These are phyloP conservation scores for Soucietia sequanensis DNA, from an alignment of 805 yeast species.

Conservation along the genomic window DNA sequence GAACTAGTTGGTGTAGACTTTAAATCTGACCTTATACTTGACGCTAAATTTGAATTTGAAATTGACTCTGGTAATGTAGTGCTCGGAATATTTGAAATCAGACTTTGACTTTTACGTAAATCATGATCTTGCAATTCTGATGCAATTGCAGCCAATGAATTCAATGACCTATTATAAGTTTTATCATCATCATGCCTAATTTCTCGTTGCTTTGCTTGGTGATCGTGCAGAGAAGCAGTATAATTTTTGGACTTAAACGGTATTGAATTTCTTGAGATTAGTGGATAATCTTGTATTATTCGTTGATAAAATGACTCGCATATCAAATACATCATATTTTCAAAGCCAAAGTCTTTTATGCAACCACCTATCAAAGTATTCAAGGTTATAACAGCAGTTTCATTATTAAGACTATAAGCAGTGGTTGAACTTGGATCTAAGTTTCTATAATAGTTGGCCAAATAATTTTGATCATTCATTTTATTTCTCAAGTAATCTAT, in stretches of 20 bases:
- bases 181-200: no score
- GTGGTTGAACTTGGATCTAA: slow-evolving; percentile 40
- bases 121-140: slow-evolving; percentile 14
- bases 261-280: slow-evolving; percentile 44
- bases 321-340: slow-evolving; percentile 59
- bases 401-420: slow-evolving; percentile 41
- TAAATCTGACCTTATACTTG: no score
- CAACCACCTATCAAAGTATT: slow-evolving; percentile 66
- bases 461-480: slow-evolving; percentile 38
- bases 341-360: slow-evolving; percentile 79
- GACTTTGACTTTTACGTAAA: no score
- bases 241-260: slow-evolving; percentile 18
- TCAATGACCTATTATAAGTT: slow-evolving; percentile 5
- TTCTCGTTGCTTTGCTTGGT: no score
- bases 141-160: slow-evolving; percentile 37
- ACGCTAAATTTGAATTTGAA: no score
- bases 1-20: no score
- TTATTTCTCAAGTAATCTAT: slow-evolving; percentile 49
- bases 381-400: slow-evolving; percentile 53
- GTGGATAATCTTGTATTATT: slow-evolving; percentile 63
- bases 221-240: not conserved
- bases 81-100: no score
- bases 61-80: slow-evolving; percentile 29
- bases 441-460: slow-evolving; percentile 46
- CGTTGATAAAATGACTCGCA: slow-evolving; percentile 66